A percentile compares a stretch with the other conserved stretches of the same genome.
These are phyloP conservation scores for Leishmania lainsoni DNA, from an alignment of 208 protist species.

Conservation along the genomic window DNA sequence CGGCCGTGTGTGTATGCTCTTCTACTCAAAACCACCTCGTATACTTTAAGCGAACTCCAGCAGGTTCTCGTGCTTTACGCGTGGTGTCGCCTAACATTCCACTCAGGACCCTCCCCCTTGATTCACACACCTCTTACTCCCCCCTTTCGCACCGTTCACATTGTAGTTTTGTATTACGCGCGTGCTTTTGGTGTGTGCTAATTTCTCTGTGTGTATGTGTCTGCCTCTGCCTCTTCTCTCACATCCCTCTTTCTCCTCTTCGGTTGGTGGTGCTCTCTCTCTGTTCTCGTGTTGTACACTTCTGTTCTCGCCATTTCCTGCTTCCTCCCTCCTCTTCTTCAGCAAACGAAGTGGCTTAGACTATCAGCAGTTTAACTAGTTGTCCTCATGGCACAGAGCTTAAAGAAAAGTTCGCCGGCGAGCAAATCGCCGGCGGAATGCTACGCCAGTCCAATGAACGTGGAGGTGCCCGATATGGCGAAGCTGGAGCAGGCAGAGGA, in stretches of 20 bases:
- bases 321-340: background rate
- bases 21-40: background rate
- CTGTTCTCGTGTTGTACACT: background rate
- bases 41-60: background rate
- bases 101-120: background rate
- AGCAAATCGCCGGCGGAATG: background rate
- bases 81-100: background rate
- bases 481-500: constrained; percentile 7
- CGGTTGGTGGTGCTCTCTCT: background rate
- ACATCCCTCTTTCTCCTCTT: background rate
- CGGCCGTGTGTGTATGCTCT: background rate
- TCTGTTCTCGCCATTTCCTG: background rate
- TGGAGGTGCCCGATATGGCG: background rate
- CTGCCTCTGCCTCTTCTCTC: background rate
- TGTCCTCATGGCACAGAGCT: constrained; percentile 7
- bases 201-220: background rate
- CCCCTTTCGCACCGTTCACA: background rate
- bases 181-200: background rate
- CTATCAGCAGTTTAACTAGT: too few relatives aligned
- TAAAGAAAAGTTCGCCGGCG: background rate
- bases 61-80: background rate
- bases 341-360: background rate
- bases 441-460: background rate
- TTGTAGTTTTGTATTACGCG: background rate
- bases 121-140: too few relatives aligned